A percentile compares a stretch with the other conserved stretches of the same genome.
Evolutionary conservation across 257 asterid species (phyloP).

Genomic region (Gentiana dahurica): DNA sequence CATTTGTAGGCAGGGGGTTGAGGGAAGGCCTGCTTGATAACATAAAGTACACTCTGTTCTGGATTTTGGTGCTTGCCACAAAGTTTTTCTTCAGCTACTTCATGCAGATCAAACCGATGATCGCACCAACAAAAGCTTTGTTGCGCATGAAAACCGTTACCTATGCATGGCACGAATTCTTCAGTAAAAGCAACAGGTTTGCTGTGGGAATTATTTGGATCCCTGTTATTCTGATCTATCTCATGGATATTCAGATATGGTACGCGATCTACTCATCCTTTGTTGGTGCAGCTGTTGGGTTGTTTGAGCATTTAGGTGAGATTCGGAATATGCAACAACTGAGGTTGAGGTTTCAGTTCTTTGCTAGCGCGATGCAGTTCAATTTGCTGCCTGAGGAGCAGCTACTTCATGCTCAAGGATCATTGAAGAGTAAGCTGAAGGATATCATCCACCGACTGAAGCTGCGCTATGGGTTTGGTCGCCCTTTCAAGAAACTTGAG

Average conservation of each 20-base stretch:
- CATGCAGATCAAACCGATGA: conserved; percentile 93
- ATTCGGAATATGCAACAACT: conserved; percentile 91
- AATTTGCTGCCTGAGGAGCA: conserved; percentile 99
- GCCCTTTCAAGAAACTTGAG: conserved; percentile 89
- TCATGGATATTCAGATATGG: conserved; percentile 97
- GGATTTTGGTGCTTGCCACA: conserved; percentile 78
- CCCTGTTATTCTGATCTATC: conserved; percentile 86
- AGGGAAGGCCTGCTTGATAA: conserved; percentile 95
- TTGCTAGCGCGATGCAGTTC: conserved; percentile 96
- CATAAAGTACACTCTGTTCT: conserved; percentile 71
- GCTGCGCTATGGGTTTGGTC: conserved; percentile 90
- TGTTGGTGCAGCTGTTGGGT: conserved; percentile 83
- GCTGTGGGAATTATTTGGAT: conserved; percentile 91
- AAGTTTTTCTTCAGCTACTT: conserved; percentile 86
- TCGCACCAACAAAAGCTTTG: conserved; percentile 70
- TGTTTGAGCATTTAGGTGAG: conserved; percentile 97
- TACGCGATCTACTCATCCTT: conserved; percentile 86
- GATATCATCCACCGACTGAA: conserved; percentile 76
- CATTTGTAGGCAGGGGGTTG: conserved; percentile 90
- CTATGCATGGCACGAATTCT: conserved; percentile 85
- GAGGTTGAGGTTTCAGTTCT: conserved; percentile 93
- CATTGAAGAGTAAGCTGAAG: conserved; percentile 66
- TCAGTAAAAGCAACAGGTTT: conserved; percentile 63
- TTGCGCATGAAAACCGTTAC: conserved; percentile 34
- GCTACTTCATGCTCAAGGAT: conserved; percentile 64